Evolutionary conservation across 495 filamentous ascomycete species (phyloP).

Genomic region (Annulohypoxylon stygium): DNA sequence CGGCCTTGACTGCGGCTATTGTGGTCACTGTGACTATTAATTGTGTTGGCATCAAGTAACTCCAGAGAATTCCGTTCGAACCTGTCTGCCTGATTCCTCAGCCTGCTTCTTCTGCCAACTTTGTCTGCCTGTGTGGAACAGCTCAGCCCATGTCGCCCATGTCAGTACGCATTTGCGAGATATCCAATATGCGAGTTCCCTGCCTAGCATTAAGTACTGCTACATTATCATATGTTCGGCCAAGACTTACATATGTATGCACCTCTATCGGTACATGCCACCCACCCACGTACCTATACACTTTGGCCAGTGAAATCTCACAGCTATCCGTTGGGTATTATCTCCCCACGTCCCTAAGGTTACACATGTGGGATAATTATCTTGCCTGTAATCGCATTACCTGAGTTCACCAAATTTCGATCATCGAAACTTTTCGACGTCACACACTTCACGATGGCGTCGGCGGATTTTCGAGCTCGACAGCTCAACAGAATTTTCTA

Average conservation of each 20-base stretch:
- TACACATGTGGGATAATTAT: background rate
- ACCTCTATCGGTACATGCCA: background rate
- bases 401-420: background rate
- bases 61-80: constrained; percentile 9
- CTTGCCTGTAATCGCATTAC: background rate
- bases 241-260: background rate
- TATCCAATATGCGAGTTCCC: background rate
- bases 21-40: constrained; percentile 51
- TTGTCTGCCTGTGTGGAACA: constrained; percentile 18
- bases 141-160: constrained; percentile 2
- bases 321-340: background rate
- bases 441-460: constrained; percentile 22
- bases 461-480: constrained; percentile 16
- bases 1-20: constrained; percentile 58
- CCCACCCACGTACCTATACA: background rate
- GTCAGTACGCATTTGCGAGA: background rate
- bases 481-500: constrained; percentile 49
- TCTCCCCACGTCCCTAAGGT: background rate
- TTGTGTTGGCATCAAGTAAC: constrained; percentile 7
- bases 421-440: background rate
- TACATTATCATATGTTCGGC: background rate
- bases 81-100: constrained; percentile 12
- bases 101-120: too few relatives aligned
- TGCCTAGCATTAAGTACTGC: background rate
- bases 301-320: background rate